Evolutionary conservation across 805 yeast genomes (phyloP).

Genomic region (Spathaspora gorwiae): DNA sequence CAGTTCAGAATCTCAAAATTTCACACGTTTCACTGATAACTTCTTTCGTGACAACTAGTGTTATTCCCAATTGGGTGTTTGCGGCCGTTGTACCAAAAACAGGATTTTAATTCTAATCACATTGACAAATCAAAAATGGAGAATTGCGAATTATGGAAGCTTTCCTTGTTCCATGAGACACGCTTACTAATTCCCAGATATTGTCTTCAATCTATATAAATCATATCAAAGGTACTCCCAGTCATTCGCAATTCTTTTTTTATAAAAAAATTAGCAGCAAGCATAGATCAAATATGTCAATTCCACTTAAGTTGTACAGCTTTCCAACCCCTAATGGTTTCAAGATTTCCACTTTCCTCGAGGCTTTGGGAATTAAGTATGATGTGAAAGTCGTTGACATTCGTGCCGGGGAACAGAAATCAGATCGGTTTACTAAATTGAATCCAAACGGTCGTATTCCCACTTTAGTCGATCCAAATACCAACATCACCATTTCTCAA

Average conservation of each 20-base stretch:
- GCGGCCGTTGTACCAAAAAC: no score
- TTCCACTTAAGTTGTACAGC: conserved; percentile 16
- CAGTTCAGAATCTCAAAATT: no score
- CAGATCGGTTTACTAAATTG: conserved; percentile 51
- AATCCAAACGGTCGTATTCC: conserved; percentile 68
- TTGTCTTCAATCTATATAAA: no score
- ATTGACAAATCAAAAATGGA: no score
- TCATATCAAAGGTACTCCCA: no score
- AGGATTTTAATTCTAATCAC: no score
- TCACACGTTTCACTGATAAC: no score
- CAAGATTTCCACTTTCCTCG: conserved; percentile 38
- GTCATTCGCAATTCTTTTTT: not conserved
- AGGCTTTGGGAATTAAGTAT: conserved; percentile 39
- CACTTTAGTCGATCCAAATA: conserved; percentile 37
- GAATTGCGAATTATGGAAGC: not conserved
- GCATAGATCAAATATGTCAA: not conserved
- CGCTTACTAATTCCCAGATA: no score
- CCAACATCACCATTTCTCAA: conserved; percentile 50
- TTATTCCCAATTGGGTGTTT: no score
- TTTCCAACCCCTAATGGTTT: conserved; percentile 42
- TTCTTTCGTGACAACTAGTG: no score
- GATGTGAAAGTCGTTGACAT: conserved; percentile 41
- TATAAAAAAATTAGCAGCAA: not conserved
- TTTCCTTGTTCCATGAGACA: no score
- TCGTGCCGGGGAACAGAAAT: conserved; percentile 42